Percentiles rank a stretch among this genome's conserved stretches.
phyloP scores from a whole-genome alignment of 2,329 filamentous ascomycete species.

The Colletotrichum paranaense region DNA sequence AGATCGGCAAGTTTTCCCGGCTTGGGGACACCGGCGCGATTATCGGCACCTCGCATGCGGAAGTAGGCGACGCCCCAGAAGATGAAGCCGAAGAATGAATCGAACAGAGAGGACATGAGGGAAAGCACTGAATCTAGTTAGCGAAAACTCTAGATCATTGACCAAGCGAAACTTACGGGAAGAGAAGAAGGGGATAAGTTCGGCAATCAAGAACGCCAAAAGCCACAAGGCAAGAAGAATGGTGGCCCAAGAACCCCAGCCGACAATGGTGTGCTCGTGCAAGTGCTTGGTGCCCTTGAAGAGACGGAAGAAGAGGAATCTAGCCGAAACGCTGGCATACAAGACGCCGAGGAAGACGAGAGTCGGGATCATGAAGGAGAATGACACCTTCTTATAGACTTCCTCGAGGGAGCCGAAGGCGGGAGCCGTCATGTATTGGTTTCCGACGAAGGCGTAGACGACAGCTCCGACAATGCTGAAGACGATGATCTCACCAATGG shows the following conservation, averaged over 20 bases:
- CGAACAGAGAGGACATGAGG: conserved; percentile 88
- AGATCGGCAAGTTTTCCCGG: conserved; percentile 62
- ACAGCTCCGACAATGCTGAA: conserved; percentile 86
- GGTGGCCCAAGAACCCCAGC: conserved; percentile 82
- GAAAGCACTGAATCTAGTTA: conserved; percentile 64
- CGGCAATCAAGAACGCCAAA: conserved; percentile 90
- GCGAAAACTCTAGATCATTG: conserved; percentile 37
- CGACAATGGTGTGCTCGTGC: conserved; percentile 81
- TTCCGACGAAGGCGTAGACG: conserved; percentile 89
- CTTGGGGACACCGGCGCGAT: conserved; percentile 63
- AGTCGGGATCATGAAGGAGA: conserved; percentile 96
- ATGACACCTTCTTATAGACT: conserved; percentile 87
- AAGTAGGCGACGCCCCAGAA: conserved; percentile 91
- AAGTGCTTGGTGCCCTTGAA: conserved; percentile 83
- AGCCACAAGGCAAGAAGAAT: conserved; percentile 83
- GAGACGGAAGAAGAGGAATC: conserved; percentile 91
- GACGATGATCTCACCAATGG: conserved; percentile 86
- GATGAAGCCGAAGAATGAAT: conserved; percentile 95
- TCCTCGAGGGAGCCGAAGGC: conserved; percentile 87
- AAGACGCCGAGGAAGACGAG: conserved; percentile 92
- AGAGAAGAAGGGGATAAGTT: conserved; percentile 93
- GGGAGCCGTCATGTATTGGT: conserved; percentile 87
- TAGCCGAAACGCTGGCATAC: conserved; percentile 89
- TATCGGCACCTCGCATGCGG: conserved; percentile 77
- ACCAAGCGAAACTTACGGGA: conserved; percentile 62